Base-by-base conservation (phyloP, 768 basidiomycete species). In the Cytidiella melzeri region DNA sequence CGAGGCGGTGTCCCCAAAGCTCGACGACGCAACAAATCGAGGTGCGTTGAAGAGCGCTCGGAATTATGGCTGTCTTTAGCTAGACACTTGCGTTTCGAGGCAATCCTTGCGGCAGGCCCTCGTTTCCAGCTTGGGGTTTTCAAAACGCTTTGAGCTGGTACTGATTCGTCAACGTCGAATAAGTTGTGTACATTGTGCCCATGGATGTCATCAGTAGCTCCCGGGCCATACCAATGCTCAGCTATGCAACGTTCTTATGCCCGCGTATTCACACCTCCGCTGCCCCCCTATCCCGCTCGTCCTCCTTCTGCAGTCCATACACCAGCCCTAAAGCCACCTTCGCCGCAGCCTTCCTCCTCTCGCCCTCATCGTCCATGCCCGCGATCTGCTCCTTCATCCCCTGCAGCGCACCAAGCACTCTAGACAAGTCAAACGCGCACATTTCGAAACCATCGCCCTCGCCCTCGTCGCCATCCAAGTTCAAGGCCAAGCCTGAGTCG, bases 341-440 rank as follows among this genome's bases (percentile, higher is more conserved):
- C 6, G 87, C 87, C 0, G 87, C 87, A 21, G 85, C 81, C 57
- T 69, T 76, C 56, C 83, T 69, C 55, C 80, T 70, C 65, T 84
- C 84, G 20, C 71, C 72, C 55, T 82, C 78, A 58, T 83, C 73
- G 4, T 70, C 67, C 67, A 90, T 85, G 10, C 69, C 74, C 20
- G 80, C 73, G 55, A 90, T 88, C 68, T 90, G 85, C 20, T 77
- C 78, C 61, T 85, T 86, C 75, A 87, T 77, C 43, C 75, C 76
- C 57, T 85, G 79, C 27, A 90, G 69, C 1, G 77, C 75, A 15
- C 71, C 70, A 6, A 89, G 59, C 27, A 88, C 79, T 42, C 70
- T 67, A 23, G 77, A 72, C 48, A 89, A 61, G 65, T 89, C 87
- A 61, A 87, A 84, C 25, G 70, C 53, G 15, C 58, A 47, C 25